phyloP scores from a whole-genome alignment of 148 eudicot species.

The Cornus controversa region DNA sequence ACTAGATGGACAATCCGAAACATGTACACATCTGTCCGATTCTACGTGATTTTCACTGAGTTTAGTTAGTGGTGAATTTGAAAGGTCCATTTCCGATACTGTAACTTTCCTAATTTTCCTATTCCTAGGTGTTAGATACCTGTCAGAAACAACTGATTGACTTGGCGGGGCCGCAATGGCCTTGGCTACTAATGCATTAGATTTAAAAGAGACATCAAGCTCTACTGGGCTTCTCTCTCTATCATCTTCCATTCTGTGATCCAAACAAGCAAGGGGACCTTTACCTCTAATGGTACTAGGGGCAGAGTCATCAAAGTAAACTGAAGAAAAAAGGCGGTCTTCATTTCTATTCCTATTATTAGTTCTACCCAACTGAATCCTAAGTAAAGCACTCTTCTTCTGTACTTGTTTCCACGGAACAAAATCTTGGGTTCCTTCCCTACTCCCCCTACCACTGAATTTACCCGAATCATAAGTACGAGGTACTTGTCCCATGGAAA shows the following conservation, averaged over 20 bases:
- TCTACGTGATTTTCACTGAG: slow-evolving; percentile 26
- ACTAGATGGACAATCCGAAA: slow-evolving; percentile 17
- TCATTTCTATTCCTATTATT: slow-evolving; percentile 33
- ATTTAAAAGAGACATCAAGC: slow-evolving; percentile 75
- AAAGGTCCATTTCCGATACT: slow-evolving; percentile 16
- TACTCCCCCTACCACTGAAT: slow-evolving; percentile 37
- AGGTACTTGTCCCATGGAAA: slow-evolving; percentile 18
- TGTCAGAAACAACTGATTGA: slow-evolving; percentile 26
- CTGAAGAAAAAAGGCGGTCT: slow-evolving; percentile 8
- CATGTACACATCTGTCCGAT: slow-evolving; percentile 12
- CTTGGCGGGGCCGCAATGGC: slow-evolving; percentile 49
- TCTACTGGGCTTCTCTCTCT: slow-evolving; percentile 58
- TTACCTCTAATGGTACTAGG: slow-evolving; percentile 38
- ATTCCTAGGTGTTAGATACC: slow-evolving; percentile 20
- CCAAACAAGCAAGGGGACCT: slow-evolving; percentile 20
- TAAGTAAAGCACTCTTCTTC: slow-evolving; percentile 66
- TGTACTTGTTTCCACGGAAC: slow-evolving; percentile 46
- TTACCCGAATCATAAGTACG: slow-evolving; percentile 27
- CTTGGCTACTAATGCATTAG: slow-evolving; percentile 74
- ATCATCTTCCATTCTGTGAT: slow-evolving; percentile 30
- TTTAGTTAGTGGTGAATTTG: slow-evolving; percentile 20
- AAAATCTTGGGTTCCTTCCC: slow-evolving; percentile 30
- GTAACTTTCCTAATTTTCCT: slow-evolving; percentile 20
- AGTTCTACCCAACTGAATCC: slow-evolving; percentile 55
- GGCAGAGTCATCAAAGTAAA: slow-evolving; percentile 19